These are phyloP conservation scores for Megacollybia marginata DNA, from an alignment of 768 basidiomycete genomes.

Conservation along the genomic window DNA sequence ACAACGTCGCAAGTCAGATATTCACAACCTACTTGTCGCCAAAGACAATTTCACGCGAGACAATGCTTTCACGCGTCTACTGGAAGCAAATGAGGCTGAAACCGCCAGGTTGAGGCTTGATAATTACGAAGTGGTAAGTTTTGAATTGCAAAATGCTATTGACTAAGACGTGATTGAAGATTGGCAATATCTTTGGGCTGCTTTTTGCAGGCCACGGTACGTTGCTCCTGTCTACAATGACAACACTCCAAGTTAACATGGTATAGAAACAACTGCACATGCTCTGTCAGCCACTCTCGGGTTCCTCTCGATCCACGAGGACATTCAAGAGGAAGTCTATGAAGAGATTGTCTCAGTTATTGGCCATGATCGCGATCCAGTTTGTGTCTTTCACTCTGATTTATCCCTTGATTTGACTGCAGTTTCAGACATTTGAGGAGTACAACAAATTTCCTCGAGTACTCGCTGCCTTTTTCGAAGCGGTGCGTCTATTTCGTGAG, in stretches of 20 bases:
- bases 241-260: background rate
- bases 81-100: constrained; percentile 40
- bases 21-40: constrained; percentile 5
- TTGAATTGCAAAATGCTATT: background rate
- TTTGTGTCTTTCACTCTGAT: constrained; percentile 5
- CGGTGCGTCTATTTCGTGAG: constrained; percentile 39
- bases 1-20: constrained; percentile 22
- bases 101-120: constrained; percentile 29
- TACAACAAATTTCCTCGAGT: constrained; percentile 35
- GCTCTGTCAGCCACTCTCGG: constrained; percentile 40
- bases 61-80: constrained; percentile 36
- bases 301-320: constrained; percentile 35
- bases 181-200: constrained; percentile 45
- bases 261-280: constrained; percentile 42
- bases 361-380: constrained; percentile 26
- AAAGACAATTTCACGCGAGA: constrained; percentile 7
- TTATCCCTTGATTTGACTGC: background rate
- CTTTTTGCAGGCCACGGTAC: constrained; percentile 54
- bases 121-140: constrained; percentile 33
- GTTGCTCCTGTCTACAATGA: constrained; percentile 1
- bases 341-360: constrained; percentile 35
- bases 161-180: constrained; percentile 18
- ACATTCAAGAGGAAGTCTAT: constrained; percentile 40
- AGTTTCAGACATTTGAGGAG: constrained; percentile 28
- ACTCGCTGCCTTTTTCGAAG: constrained; percentile 35